phyloP scores from a whole-genome alignment of 345 rosid species.

The Physaria fendleri region DNA sequence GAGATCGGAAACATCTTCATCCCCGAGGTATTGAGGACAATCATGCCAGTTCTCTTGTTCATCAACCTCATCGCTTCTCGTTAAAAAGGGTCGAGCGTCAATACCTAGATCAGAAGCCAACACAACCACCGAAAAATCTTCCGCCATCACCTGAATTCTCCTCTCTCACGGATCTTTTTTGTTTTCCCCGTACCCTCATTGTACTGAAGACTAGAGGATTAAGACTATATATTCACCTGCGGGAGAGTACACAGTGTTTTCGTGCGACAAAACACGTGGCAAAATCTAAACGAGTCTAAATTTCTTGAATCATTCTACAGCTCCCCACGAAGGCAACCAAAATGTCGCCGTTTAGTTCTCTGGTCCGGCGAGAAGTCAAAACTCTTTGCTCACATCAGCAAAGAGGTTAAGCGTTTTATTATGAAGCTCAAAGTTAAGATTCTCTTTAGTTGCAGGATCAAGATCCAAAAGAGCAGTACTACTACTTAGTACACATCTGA shows the following conservation, averaged over 20 bases:
- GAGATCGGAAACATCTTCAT: conserved; percentile 89
- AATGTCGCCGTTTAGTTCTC: too few relatives aligned
- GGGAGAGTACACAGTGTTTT: not conserved
- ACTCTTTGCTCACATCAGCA: too few relatives aligned
- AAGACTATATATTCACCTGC: not conserved
- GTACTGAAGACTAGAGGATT: not conserved
- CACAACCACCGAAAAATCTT: conserved; percentile 65
- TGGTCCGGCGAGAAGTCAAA: too few relatives aligned
- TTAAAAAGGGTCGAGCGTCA: conserved; percentile 65
- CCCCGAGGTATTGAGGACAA: conserved; percentile 56
- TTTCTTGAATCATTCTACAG: too few relatives aligned
- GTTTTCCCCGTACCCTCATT: not conserved
- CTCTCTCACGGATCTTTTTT: not conserved
- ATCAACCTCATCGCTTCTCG: conserved; percentile 25
- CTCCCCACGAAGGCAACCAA: too few relatives aligned
- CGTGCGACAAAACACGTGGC: conserved; percentile 19
- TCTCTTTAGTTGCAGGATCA: too few relatives aligned
- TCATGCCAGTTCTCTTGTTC: conserved; percentile 77
- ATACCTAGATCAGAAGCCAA: conserved; percentile 83
- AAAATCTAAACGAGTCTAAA: not conserved
- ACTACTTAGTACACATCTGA: too few relatives aligned
- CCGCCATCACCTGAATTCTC: conserved; percentile 30
- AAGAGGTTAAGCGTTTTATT: not conserved
- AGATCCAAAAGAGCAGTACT: too few relatives aligned
- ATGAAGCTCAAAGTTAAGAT: too few relatives aligned